Percentiles rank a stretch among this genome's conserved stretches.
These are phyloP conservation scores for Ophiocordyceps sinensis DNA, from an alignment of 2,329 filamentous ascomycete genomes.

Conservation along the genomic window DNA sequence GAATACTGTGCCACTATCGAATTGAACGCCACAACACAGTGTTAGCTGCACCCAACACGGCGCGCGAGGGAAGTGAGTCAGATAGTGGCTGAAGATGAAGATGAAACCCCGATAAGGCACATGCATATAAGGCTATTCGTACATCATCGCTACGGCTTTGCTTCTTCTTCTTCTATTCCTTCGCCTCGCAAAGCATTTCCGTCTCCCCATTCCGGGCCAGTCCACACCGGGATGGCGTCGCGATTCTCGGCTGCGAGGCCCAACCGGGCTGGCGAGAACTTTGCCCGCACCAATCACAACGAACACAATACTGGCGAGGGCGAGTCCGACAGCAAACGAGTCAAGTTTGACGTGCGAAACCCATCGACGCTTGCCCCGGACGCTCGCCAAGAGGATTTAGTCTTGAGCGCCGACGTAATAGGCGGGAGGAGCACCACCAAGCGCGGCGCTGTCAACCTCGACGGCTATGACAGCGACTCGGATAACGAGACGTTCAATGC, in stretches of 20 bases:
- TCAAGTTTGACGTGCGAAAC: constrained; percentile 88
- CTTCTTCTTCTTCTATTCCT: background rate
- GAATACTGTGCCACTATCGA: no score
- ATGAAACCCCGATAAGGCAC: no score
- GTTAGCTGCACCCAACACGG: no score
- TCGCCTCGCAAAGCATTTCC: background rate
- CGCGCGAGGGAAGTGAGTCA: no score
- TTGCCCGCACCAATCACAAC: constrained; percentile 58
- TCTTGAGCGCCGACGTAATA: constrained; percentile 87
- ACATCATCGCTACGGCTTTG: no score
- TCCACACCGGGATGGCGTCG: constrained; percentile 6
- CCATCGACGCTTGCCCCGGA: constrained; percentile 83
- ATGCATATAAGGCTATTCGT: no score
- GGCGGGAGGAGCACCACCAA: constrained; percentile 66
- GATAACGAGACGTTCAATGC: constrained; percentile 78
- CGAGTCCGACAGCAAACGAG: constrained; percentile 49
- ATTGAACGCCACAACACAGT: no score
- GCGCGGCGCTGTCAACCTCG: constrained; percentile 87
- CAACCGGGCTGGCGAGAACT: constrained; percentile 72
- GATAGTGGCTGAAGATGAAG: no score
- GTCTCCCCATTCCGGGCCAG: no score
- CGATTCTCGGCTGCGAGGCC: constrained; percentile 42
- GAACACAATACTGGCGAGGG: constrained; percentile 35
- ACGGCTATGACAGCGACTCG: constrained; percentile 93
- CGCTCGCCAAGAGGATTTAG: constrained; percentile 52